phyloP scores from a whole-genome alignment of 1,139 yeast species.

The Pichia sp. region DNA sequence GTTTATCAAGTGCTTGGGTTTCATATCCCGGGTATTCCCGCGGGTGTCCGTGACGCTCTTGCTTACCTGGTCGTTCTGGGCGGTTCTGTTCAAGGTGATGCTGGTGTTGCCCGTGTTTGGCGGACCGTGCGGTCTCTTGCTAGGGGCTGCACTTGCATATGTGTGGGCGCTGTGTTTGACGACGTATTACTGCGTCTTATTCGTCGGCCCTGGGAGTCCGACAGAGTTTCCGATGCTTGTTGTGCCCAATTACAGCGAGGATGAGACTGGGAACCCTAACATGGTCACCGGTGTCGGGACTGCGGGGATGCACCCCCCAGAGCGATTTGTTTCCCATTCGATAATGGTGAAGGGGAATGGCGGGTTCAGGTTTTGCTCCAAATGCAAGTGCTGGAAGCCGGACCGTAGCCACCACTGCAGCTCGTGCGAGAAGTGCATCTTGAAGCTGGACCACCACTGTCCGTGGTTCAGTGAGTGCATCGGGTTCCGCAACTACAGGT shows the following conservation, averaged over 20 bases:
- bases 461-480: slow-evolving; percentile 95
- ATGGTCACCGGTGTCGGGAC: not conserved
- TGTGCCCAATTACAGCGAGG: slow-evolving; percentile 23
- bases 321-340: slow-evolving; percentile 33
- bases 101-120: slow-evolving; percentile 11
- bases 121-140: not conserved
- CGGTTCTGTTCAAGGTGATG: slow-evolving; percentile 29
- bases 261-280: slow-evolving; percentile 31
- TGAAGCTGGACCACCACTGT: slow-evolving; percentile 88
- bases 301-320: slow-evolving; percentile 37
- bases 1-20: slow-evolving; percentile 3
- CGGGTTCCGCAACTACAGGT: slow-evolving; percentile 77
- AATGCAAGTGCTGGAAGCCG: slow-evolving; percentile 86
- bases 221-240: slow-evolving; percentile 11
- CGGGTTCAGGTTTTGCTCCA: slow-evolving; percentile 58
- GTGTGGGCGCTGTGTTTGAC: not conserved
- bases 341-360: slow-evolving; percentile 43
- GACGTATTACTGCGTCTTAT: slow-evolving; percentile 5
- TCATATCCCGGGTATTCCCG: slow-evolving; percentile 54
- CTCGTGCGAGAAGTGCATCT: slow-evolving; percentile 61
- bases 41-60: slow-evolving; percentile 49
- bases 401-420: slow-evolving; percentile 92
- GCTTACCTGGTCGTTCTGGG: slow-evolving; percentile 58
- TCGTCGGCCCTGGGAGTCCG: slow-evolving; percentile 13
- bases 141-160: not conserved